phyloP scores from a whole-genome alignment of 148 eudicot species.

The Rhododendron ferrugineum region DNA sequence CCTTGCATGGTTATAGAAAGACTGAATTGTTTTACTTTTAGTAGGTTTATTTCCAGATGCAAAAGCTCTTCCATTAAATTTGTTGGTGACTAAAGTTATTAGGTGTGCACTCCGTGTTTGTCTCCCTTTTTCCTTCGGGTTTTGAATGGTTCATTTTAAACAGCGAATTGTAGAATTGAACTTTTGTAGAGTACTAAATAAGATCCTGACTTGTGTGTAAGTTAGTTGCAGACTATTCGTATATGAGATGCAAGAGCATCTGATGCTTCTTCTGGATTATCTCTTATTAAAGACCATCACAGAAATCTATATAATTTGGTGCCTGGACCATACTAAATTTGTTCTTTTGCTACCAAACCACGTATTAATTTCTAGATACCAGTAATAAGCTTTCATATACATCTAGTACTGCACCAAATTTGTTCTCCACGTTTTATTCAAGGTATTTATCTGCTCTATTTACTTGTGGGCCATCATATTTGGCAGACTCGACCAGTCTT shows the following conservation, averaged over 20 bases:
- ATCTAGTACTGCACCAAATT: background rate
- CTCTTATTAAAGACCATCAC: background rate
- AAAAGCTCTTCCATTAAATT: background rate
- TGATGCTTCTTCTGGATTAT: background rate
- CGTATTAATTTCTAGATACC: background rate
- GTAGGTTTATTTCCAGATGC: background rate
- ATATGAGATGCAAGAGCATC: background rate
- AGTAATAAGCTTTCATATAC: background rate
- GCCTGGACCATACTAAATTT: background rate
- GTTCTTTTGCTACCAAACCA: background rate
- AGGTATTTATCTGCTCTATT: background rate
- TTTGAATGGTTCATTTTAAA: background rate
- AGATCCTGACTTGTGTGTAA: background rate
- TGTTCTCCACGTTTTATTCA: background rate
- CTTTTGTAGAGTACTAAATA: background rate
- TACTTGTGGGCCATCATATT: background rate
- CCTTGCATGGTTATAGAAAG: background rate
- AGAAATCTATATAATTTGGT: background rate
- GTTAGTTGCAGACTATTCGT: background rate
- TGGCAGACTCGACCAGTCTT: background rate
- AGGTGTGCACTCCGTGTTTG: background rate
- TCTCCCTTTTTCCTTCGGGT: background rate
- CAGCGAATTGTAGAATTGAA: background rate
- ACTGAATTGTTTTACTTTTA: background rate
- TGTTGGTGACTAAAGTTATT: background rate